phyloP scores from a whole-genome alignment of 2,329 filamentous ascomycete genomes.

The Anisogramma anomala region DNA sequence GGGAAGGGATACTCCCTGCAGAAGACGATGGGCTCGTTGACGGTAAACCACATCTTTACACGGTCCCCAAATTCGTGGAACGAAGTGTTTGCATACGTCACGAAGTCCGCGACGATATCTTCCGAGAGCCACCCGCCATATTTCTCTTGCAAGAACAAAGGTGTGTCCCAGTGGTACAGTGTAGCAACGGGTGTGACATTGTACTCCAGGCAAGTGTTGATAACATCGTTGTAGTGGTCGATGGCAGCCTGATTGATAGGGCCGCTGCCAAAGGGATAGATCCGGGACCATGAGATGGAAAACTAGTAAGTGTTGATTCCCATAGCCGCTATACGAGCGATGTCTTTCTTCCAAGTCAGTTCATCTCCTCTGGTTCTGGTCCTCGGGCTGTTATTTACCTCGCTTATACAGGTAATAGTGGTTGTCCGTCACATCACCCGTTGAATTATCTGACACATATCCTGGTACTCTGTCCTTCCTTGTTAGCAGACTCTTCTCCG shows the following conservation, averaged over 20 bases:
- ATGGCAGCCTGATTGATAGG: slow-evolving; percentile 11
- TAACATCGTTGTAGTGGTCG: slow-evolving; percentile 11
- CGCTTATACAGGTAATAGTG: slow-evolving; percentile 12
- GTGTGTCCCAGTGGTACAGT: slow-evolving; percentile 9
- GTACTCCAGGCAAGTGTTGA: slow-evolving; percentile 9
- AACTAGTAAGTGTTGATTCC: slow-evolving; percentile 12
- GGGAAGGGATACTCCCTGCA: slow-evolving; percentile 8
- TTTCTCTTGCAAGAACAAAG: slow-evolving; percentile 8
- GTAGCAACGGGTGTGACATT: slow-evolving; percentile 8
- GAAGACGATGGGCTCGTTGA: slow-evolving; percentile 11
- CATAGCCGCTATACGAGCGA: slow-evolving; percentile 9
- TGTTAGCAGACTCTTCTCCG: neutral
- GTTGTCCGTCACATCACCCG: slow-evolving; percentile 8
- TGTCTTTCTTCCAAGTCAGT: neutral
- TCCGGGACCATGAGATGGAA: slow-evolving; percentile 11
- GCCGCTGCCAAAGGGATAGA: slow-evolving; percentile 8
- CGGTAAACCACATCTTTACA: slow-evolving; percentile 8
- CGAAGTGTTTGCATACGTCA: slow-evolving; percentile 7
- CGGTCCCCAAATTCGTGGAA: slow-evolving; percentile 7
- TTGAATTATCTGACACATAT: slow-evolving; percentile 5
- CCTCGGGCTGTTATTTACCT: neutral
- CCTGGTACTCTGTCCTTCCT: neutral
- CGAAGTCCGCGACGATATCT: slow-evolving; percentile 11
- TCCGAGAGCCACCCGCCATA: slow-evolving; percentile 10
- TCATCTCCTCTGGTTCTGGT: too few species aligned